A percentile compares a stretch with the other conserved stretches of the same genome.
Conservation (phyloP, 108 stramenopile species). For the Skeletonema tropicum region DNA sequence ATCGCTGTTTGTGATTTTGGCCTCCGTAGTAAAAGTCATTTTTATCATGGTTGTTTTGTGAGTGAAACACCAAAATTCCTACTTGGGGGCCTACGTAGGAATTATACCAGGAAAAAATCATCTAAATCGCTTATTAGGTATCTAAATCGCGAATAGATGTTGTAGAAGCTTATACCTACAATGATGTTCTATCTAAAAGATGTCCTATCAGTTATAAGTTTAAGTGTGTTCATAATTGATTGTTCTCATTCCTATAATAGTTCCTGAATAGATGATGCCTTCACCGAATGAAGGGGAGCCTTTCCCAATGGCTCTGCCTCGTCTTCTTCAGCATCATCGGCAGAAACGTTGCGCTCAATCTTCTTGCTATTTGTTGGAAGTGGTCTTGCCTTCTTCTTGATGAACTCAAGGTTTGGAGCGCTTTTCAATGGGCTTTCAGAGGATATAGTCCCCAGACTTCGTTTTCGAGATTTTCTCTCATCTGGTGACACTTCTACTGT, state of each 20-base stretch:
- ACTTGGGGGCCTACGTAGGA: too few relatives aligned
- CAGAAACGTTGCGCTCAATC: neutral
- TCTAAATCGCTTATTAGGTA: too few relatives aligned
- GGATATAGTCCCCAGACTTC: neutral
- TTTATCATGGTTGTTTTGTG: too few relatives aligned
- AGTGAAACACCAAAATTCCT: too few relatives aligned
- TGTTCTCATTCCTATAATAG: neutral
- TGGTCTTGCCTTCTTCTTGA: neutral
- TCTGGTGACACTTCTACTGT: slow-evolving; percentile 4
- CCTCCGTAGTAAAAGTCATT: too few relatives aligned
- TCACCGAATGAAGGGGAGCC: neutral
- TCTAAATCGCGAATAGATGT: too few relatives aligned
- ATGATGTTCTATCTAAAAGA: too few relatives aligned
- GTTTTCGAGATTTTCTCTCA: neutral
- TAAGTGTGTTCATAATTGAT: neutral
- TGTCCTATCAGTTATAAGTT: neutral
- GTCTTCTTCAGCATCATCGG: neutral
- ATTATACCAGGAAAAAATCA: too few relatives aligned
- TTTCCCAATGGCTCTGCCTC: neutral
- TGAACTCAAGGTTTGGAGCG: neutral
- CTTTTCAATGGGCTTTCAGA: neutral
- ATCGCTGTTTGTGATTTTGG: too few relatives aligned
- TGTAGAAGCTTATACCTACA: too few relatives aligned
- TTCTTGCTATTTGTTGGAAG: neutral
- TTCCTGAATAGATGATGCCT: neutral